These are phyloP conservation scores for Silene vulgaris DNA, from an alignment of 179 eudicot genomes.

Conservation along the genomic window DNA sequence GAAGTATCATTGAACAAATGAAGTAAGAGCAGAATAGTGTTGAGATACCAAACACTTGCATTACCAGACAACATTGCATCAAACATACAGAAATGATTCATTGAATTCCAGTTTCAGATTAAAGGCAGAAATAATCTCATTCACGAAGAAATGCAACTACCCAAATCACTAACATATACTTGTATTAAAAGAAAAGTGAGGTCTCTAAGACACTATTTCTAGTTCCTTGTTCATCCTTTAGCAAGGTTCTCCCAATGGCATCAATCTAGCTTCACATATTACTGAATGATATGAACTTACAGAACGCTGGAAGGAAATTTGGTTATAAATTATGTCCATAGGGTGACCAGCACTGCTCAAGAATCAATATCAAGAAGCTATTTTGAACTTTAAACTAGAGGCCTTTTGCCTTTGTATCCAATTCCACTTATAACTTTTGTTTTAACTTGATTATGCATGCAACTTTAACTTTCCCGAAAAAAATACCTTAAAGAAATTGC, in stretches of 20 bases:
- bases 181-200: neutral
- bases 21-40: neutral
- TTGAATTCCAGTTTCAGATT: neutral
- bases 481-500: neutral
- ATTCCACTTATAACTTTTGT: neutral
- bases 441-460: neutral
- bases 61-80: neutral
- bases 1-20: constrained; percentile 20
- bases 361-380: too few species aligned
- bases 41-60: neutral
- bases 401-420: neutral
- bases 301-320: neutral
- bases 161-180: neutral
- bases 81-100: neutral
- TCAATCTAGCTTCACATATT: neutral
- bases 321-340: neutral
- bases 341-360: neutral
- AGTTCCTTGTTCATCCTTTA: too few species aligned
- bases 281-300: too few species aligned
- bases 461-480: neutral
- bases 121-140: neutral
- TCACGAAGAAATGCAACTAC: neutral
- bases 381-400: neutral
- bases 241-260: neutral
- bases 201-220: neutral